Evolutionary conservation across 148 eudicot genomes (phyloP), one percentile per base, ranked within the genome.

Genomic region (Salicornia ramosissima): DNA sequence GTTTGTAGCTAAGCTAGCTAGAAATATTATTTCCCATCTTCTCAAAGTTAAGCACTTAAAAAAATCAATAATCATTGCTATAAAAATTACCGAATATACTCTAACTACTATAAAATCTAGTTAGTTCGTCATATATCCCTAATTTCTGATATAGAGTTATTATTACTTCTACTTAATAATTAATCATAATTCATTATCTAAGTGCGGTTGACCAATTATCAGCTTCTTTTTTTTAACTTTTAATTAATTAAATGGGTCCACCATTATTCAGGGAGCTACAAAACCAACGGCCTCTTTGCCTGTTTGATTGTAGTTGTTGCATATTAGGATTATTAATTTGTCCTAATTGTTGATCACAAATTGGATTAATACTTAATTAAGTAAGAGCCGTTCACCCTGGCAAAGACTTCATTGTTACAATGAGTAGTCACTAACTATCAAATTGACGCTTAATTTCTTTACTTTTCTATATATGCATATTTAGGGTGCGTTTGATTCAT

Each of bases 141-240:
- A 33, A 21, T 43, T 29, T 1, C 4, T 5, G 9, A 29, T 68
- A 5, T 70, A 53, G 18, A 5, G 12, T 71, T 50, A 21, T 40
- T 69, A 53, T 24, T 64, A 39, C 64, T 40, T 28, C 50, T n/a
- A 25, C 39, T 31, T 6, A 54, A 68, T 74, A 29, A n/a, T 40
- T 42, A 49, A 49, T 54, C 59, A 62, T 71, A 22, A 64, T 62
- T 53, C 49, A 49, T 60, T 40, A 72, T 61, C 68, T 56, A 61
- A 40, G 69, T 77, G 80, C 67, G 31, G 52, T 77, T 72, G 76
- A 72, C 73, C 55, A 69, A 61, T 72, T 42, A 72, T 78, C 77
- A 18, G 24, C 58, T 18, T 3, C 16, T 22, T 2, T 46, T 30
- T 24, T 10, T 10, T 22, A 26, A 52, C 53, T 67, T 65, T 13